Conservation (phyloP, 108 stramenopile genomes). For the Cyclotella baltica region DNA sequence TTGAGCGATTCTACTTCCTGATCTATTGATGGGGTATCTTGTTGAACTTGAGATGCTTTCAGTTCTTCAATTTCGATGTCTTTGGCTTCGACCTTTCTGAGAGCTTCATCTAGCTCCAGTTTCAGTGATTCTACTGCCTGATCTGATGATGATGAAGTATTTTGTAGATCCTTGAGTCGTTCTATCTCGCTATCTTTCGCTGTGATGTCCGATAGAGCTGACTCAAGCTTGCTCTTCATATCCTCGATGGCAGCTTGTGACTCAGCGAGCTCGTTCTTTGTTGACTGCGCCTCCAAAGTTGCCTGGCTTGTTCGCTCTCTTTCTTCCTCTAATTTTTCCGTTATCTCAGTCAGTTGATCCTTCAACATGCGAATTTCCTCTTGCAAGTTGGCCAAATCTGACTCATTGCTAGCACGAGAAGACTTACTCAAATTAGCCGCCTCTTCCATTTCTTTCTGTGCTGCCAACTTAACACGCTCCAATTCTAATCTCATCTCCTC, state of each 20-base stretch:
- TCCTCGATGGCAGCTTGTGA: constrained; percentile 13
- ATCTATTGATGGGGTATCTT: background rate
- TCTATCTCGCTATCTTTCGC: background rate
- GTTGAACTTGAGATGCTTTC: background rate
- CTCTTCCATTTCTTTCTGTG: constrained; percentile 45
- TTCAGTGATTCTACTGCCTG: constrained; percentile 6
- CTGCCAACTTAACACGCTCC: constrained; percentile 43
- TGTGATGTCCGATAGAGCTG: background rate
- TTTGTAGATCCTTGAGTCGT: background rate
- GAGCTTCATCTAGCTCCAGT: constrained; percentile 39
- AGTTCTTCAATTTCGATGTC: constrained; percentile 1
- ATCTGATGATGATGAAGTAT: background rate
- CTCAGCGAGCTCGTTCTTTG: constrained; percentile 18
- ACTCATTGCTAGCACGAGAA: constrained; percentile 11
- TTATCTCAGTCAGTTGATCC: constrained; percentile 23
- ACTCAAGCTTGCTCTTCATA: constrained; percentile 20
- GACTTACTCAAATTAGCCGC: constrained; percentile 43
- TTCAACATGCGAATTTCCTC: constrained; percentile 26
- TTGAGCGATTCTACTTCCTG: constrained; percentile 8
- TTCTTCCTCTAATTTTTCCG: constrained; percentile 30
- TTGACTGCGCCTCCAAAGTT: background rate
- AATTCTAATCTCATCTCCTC: constrained; percentile 59
- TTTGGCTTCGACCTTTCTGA: constrained; percentile 14
- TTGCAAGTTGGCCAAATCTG: constrained; percentile 16
- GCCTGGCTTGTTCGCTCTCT: constrained; percentile 23